phyloP scores from a whole-genome alignment of 2,329 filamentous ascomycete species.

The Colletotrichum cuscutae region DNA sequence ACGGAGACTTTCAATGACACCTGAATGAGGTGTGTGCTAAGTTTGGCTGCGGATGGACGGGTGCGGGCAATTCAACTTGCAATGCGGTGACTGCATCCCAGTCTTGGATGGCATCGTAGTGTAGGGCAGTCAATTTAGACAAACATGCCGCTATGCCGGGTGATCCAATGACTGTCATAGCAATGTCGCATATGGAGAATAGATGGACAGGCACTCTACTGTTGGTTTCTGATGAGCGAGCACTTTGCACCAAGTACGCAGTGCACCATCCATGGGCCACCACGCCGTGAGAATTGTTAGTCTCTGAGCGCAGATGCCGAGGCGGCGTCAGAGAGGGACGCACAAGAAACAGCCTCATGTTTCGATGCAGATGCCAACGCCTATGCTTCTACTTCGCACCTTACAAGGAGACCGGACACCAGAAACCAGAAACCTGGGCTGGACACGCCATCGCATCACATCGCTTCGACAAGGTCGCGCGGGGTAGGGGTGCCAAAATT shows the following conservation, averaged over 20 bases:
- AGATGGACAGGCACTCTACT: background rate
- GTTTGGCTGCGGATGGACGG: background rate
- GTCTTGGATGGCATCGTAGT: background rate
- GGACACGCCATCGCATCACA: slow-evolving; percentile 6
- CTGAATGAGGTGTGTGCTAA: background rate
- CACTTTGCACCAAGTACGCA: background rate
- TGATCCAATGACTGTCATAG: background rate
- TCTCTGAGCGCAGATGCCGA: slow-evolving; percentile 28
- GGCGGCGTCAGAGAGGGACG: slow-evolving; percentile 30
- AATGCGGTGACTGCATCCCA: background rate
- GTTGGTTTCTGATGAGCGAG: background rate
- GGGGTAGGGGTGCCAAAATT: background rate
- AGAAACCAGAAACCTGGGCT: background rate
- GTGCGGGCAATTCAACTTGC: slow-evolving; percentile 2
- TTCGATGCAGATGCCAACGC: slow-evolving; percentile 41
- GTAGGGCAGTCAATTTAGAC: slow-evolving; percentile 32
- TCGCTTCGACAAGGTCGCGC: background rate
- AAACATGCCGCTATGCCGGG: slow-evolving; percentile 26
- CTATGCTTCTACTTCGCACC: background rate
- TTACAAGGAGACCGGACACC: background rate
- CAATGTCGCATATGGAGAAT: background rate
- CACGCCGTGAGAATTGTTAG: slow-evolving; percentile 4
- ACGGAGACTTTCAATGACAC: slow-evolving; percentile 16
- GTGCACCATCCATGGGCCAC: background rate
- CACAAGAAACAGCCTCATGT: slow-evolving; percentile 46